phyloP scores from a whole-genome alignment of 805 yeast genomes.

The Metschnikowia borealis region DNA sequence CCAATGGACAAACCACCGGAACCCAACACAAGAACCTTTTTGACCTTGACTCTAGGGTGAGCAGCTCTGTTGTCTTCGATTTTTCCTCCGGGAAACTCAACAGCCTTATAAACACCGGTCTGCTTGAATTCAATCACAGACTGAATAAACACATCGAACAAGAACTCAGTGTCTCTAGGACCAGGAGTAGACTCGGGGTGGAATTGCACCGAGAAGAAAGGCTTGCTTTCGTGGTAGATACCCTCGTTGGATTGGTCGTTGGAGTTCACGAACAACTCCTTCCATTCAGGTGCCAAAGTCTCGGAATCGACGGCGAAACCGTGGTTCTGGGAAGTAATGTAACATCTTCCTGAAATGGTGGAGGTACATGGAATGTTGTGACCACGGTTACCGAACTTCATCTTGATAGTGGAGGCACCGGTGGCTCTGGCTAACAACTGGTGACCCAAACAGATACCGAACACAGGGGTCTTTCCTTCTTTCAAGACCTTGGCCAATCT shows the following conservation, averaged over 20 bases:
- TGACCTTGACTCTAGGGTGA: slow-evolving; percentile 76
- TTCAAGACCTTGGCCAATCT: slow-evolving; percentile 56
- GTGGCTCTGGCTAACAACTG: slow-evolving; percentile 92
- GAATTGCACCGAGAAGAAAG: slow-evolving; percentile 96
- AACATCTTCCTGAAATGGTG: slow-evolving; percentile 87
- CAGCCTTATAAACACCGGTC: slow-evolving; percentile 60
- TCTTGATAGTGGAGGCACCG: slow-evolving; percentile 87
- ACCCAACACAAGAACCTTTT: slow-evolving; percentile 91
- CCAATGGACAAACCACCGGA: slow-evolving; percentile 98
- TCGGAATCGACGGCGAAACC: slow-evolving; percentile 93
- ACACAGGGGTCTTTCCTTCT: slow-evolving; percentile 77
- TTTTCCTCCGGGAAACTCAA: slow-evolving; percentile 88
- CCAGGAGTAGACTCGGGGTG: slow-evolving; percentile 99
- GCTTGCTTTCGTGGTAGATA: slow-evolving; percentile 82
- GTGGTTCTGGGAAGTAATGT: slow-evolving; percentile 97
- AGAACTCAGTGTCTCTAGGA: slow-evolving; percentile 97
- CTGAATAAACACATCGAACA: slow-evolving; percentile 88
- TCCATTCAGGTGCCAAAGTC: slow-evolving; percentile 78
- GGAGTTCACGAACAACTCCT: slow-evolving; percentile 90
- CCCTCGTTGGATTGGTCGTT: slow-evolving; percentile 99
- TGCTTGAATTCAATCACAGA: slow-evolving; percentile 65
- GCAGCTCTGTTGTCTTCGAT: slow-evolving; percentile 68
- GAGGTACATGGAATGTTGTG: slow-evolving; percentile 97
- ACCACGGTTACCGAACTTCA: slow-evolving; percentile 98
- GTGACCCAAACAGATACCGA: slow-evolving; percentile 98